Percentiles rank a stretch among this genome's conserved stretches.
phyloP scores from a whole-genome alignment of 2,329 filamentous ascomycete genomes.

The Ophiostoma ulmi region DNA sequence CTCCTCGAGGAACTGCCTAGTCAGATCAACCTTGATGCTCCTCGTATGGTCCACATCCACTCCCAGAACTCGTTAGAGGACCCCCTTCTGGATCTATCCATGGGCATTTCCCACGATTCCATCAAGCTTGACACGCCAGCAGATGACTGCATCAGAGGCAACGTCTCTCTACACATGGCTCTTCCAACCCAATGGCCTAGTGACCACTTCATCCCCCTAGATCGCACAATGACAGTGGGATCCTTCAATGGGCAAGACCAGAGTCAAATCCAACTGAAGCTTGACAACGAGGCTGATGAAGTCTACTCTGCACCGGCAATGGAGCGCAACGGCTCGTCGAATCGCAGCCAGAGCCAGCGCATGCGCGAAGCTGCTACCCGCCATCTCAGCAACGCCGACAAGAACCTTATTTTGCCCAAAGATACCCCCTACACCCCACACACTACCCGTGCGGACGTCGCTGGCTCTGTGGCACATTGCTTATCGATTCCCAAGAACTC shows the following conservation, averaged over 20 bases:
- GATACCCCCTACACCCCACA: conserved; percentile 22
- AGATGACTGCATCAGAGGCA: background rate
- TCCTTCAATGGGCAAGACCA: background rate
- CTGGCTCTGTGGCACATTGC: background rate
- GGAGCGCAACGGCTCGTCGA: conserved; percentile 41
- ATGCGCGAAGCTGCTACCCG: conserved; percentile 44
- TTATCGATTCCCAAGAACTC: background rate
- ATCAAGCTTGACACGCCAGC: background rate
- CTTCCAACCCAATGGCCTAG: background rate
- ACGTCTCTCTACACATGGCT: background rate
- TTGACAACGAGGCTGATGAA: conserved; percentile 36
- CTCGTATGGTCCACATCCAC: background rate
- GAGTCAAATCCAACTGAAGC: background rate
- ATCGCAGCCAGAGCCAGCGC: conserved; percentile 32
- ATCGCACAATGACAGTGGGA: background rate
- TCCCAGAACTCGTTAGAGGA: background rate
- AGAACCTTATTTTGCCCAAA: conserved; percentile 42
- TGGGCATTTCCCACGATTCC: background rate
- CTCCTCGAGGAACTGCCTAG: background rate
- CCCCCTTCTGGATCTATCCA: background rate
- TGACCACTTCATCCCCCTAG: background rate
- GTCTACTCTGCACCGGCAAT: conserved; percentile 47
- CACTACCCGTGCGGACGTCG: background rate
- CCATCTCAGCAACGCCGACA: conserved; percentile 39
- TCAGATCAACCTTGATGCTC: background rate